Base-by-base conservation (phyloP, 108 stramenopile genomes). In the Mediolabrus comicus region DNA sequence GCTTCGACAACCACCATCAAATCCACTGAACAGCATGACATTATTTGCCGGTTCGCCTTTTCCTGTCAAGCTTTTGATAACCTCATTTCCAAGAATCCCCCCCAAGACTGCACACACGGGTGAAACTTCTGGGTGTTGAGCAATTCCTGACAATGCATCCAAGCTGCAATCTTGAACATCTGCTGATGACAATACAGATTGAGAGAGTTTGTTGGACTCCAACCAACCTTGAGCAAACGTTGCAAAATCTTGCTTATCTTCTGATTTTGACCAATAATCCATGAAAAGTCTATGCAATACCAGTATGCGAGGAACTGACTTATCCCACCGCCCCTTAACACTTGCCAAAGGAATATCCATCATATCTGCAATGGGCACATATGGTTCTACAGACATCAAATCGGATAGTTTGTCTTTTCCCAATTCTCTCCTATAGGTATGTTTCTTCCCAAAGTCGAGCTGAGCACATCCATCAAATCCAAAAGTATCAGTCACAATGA, bases 21-120 rank as follows among this genome's bases (percentile, higher is more conserved):
- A 41, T 3, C 92, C 96, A 60, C 90, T 87, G 32, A 95, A 91
- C 60, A 90, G 28, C 49, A 97, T 66, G 8, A 91, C 79, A 73
- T 97, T 97, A 64, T 92, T 91, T 55, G 91, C 91, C 11, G 96
- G 96, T 69, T 90, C 89, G 54, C 93, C 96, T 69, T 92, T 94
- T n/a, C 91, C 88, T 53, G 82, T 89, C 62, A 97, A 82, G 3
- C 86, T 84, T 65, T 97, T 97, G 85, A 97, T 91, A 43, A 96
- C 83, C 82, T 97, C 97, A 72, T 97, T 97, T 17, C 96, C 96
- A 19, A 98, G 49, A 32, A 97, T 80, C 13, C 97, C 97, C 32
- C 97, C 97, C 58, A 97, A 62, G 11, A 97, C 94, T 13, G 97
- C 92, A 59, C 91, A 93, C 16, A 97, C 95, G 2, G 95, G 93